Evolutionary conservation across 441 rosid genomes (phyloP), one percentile per base, ranked within the genome.

Genomic region (Theobroma grandiflorum): DNA sequence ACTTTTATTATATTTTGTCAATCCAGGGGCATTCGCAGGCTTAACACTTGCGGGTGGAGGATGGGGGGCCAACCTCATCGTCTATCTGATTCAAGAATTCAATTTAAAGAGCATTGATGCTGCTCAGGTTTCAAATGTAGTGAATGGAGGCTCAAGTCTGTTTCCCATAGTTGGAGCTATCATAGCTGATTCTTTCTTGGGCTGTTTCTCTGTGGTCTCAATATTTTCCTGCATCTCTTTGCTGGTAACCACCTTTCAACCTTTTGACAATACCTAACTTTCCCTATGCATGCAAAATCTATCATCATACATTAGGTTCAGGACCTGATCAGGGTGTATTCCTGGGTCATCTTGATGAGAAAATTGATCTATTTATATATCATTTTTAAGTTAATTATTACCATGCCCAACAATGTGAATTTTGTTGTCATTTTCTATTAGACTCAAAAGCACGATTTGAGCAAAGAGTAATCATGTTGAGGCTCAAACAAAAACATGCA

Each of bases 61-160:
- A 61, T 89, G 85, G 86, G 16, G 69, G 75, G 43, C 81, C 20
- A 90, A 91, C 78, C 49, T 90, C 76, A 89, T 89, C 15, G 91
- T 91, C 3, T 90, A 86, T 80, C 66, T 91, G 18, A 88, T 88
- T 14, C 69, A 84, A 18, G 85, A 85, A 49, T 90, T 89, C 80
- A 80, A 89, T 63, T 78, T 88, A 76, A 84, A 85, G 68, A 84
- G 84, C 77, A 86, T 89, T 6, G 82, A 84, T 35, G 94, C 94
- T 0, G 87, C 89, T 82, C 89, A 86, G 81, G 83, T 87, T 71
- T 57, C 64, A 2, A 89, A 85, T 71, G 55, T 87, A 12, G 83
- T 88, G n/a, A 84, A 79, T 73, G 89, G 92, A 14, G 85, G 89
- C 75, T 76, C 79, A 43, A 72, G 83, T 79, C 78, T 89, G 79